phyloP scores from a whole-genome alignment of 768 basidiomycete genomes.

The Sarcodon aspratus region DNA sequence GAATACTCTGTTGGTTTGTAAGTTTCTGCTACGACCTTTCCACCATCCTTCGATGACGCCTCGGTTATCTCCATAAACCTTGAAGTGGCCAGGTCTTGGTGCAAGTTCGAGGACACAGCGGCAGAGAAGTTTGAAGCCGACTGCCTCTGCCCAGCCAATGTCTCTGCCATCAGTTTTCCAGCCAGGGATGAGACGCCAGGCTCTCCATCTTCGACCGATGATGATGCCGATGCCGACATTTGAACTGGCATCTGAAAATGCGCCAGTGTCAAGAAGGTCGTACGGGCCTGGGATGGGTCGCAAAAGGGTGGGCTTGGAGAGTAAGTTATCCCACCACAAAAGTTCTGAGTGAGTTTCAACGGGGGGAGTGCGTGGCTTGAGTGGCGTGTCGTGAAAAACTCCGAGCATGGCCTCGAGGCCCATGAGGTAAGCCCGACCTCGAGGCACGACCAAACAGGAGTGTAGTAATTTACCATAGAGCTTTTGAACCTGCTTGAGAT shows the following conservation, averaged over 20 bases:
- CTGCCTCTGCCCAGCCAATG: slow-evolving; percentile 14
- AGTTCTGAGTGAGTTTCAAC: background rate
- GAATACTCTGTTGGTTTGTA: too few relatives aligned
- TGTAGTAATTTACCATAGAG: slow-evolving; percentile 32
- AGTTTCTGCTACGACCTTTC: too few relatives aligned
- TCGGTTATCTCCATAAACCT: slow-evolving; percentile 14
- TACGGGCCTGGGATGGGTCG: background rate
- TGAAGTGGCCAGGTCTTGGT: slow-evolving; percentile 19
- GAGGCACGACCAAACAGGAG: slow-evolving; percentile 14
- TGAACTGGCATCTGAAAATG: slow-evolving; percentile 12
- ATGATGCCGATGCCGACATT: too few relatives aligned
- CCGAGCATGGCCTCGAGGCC: slow-evolving; percentile 18
- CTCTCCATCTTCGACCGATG: slow-evolving; percentile 5
- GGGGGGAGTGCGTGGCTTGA: slow-evolving; percentile 12
- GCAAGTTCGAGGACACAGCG: background rate
- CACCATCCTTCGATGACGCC: slow-evolving; percentile 27
- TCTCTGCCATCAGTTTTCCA: too few relatives aligned
- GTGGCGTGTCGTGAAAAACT: slow-evolving; percentile 16
- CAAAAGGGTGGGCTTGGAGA: background rate
- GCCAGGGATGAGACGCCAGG: slow-evolving; percentile 6
- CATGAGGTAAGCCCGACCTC: slow-evolving; percentile 27
- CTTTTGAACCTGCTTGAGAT: slow-evolving; percentile 20
- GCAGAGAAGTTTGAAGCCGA: slow-evolving; percentile 3
- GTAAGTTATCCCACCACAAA: background rate
- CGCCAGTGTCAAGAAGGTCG: background rate